These are phyloP conservation scores for Chenopodium suecicum DNA, from an alignment of 148 eudicot genomes.

Conservation along the genomic window DNA sequence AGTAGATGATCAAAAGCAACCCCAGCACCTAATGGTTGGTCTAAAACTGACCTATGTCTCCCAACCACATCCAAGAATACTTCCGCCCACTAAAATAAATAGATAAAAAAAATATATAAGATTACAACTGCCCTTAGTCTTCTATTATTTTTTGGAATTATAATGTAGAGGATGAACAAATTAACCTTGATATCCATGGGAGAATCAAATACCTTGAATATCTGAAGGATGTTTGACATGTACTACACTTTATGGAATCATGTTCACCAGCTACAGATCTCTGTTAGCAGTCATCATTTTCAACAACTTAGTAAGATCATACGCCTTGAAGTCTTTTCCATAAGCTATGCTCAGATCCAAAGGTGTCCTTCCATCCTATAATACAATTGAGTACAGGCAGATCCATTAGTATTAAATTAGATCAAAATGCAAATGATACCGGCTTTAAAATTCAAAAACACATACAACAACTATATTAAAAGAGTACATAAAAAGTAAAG, in stretches of 20 bases:
- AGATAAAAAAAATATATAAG: too few species aligned
- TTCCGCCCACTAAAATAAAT: neutral
- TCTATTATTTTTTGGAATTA: neutral
- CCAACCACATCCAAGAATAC: neutral
- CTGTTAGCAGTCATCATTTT: slow-evolving; percentile 67
- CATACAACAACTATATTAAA: too few species aligned
- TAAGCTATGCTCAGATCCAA: slow-evolving; percentile 80
- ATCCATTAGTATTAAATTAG: slow-evolving; percentile 3
- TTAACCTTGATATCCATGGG: neutral
- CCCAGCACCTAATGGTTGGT: too few species aligned
- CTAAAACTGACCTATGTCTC: too few species aligned
- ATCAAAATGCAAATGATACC: too few species aligned
- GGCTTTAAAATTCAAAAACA: too few species aligned
- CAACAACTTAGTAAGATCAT: slow-evolving; percentile 80
- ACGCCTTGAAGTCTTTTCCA: slow-evolving; percentile 93
- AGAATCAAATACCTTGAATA: neutral
- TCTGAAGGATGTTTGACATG: neutral
- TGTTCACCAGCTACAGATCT: slow-evolving; percentile 32
- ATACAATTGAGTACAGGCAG: slow-evolving; percentile 12
- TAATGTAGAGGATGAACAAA: slow-evolving; percentile 3
- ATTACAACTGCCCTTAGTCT: too few species aligned
- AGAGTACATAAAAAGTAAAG: too few species aligned
- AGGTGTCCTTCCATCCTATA: slow-evolving; percentile 81
- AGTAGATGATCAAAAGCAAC: neutral
- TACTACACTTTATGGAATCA: neutral